Conservation (phyloP, 257 asterid species). For the Gentiana dahurica region DNA sequence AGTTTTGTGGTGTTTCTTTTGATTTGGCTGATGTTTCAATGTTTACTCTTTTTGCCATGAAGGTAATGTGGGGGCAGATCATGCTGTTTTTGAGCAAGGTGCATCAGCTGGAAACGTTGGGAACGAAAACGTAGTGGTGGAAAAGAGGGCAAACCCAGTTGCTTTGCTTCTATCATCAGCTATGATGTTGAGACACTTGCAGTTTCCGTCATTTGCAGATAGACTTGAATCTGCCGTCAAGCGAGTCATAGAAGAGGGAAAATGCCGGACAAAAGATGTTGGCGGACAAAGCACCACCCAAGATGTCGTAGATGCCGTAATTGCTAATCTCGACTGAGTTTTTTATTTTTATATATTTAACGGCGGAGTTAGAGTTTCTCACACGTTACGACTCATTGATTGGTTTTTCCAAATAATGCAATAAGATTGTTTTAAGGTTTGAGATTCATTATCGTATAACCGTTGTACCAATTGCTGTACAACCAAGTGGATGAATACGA, state of each 20-base stretch:
- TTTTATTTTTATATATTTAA: no score
- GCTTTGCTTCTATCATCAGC: slow-evolving; percentile 92
- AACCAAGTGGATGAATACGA: no score
- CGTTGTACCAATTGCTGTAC: no score
- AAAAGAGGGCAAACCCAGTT: slow-evolving; percentile 82
- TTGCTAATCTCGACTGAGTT: slow-evolving; percentile 49
- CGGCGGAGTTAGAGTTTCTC: no score
- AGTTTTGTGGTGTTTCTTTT: not conserved
- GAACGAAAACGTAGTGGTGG: slow-evolving; percentile 46
- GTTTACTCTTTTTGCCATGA: slow-evolving; percentile 8
- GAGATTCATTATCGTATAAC: no score
- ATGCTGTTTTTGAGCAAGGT: slow-evolving; percentile 94
- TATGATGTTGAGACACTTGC: slow-evolving; percentile 96
- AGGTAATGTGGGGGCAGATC: slow-evolving; percentile 96
- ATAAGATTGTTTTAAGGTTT: no score
- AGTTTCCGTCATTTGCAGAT: slow-evolving; percentile 93
- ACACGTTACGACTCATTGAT: no score
- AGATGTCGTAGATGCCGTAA: slow-evolving; percentile 83
- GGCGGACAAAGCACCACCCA: slow-evolving; percentile 86
- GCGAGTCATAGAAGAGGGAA: slow-evolving; percentile 61
- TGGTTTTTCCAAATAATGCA: no score
- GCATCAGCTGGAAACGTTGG: slow-evolving; percentile 99
- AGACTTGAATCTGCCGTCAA: slow-evolving; percentile 82
- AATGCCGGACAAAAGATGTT: slow-evolving; percentile 70
- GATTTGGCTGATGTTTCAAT: not conserved